Percentiles rank a stretch among this genome's conserved stretches.
Evolutionary conservation across 768 basidiomycete species (phyloP).

Genomic region (Mycena latifolia): DNA sequence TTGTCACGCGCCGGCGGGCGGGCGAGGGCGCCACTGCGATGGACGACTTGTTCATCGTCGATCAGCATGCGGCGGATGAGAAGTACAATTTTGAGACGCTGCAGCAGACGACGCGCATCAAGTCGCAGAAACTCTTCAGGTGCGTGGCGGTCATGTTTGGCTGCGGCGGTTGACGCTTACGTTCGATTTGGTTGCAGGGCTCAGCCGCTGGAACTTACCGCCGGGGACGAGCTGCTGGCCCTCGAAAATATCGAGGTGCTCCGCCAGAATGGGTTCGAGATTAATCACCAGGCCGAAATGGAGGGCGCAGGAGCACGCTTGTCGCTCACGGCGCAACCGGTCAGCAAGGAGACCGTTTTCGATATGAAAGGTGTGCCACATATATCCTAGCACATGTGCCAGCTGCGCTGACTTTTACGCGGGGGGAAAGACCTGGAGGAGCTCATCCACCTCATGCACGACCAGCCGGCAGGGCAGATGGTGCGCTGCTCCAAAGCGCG

Average conservation of each 20-base stretch:
- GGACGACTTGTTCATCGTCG: constrained; percentile 97
- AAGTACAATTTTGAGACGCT: constrained; percentile 98
- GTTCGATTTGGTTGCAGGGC: constrained; percentile 67
- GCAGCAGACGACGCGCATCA: constrained; percentile 90
- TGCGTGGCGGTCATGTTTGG: constrained; percentile 49
- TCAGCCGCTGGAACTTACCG: constrained; percentile 82
- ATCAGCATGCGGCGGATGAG: constrained; percentile 98
- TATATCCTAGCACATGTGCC: constrained; percentile 4
- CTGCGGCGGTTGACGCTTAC: constrained; percentile 2
- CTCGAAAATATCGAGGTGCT: constrained; percentile 90
- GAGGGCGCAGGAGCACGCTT: constrained; percentile 63
- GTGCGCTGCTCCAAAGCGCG: constrained; percentile 94
- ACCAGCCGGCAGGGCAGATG: constrained; percentile 82
- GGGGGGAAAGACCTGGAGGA: constrained; percentile 85
- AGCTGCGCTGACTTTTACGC: constrained; percentile 9
- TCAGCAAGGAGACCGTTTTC: constrained; percentile 93
- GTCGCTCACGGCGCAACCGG: constrained; percentile 83
- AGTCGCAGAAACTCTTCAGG: constrained; percentile 88
- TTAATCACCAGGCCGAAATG: constrained; percentile 55
- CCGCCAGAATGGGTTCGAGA: constrained; percentile 90
- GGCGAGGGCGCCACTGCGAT: constrained; percentile 42
- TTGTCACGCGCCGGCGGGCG: constrained; percentile 79
- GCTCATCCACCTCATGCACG: constrained; percentile 86
- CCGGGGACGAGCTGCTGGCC: constrained; percentile 90
- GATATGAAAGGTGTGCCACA: constrained; percentile 79